A percentile compares a stretch with the other conserved stretches of the same genome.
phyloP scores from a whole-genome alignment of 1,284 basidiomycete species.

The Cystobasidium slooffiae region DNA sequence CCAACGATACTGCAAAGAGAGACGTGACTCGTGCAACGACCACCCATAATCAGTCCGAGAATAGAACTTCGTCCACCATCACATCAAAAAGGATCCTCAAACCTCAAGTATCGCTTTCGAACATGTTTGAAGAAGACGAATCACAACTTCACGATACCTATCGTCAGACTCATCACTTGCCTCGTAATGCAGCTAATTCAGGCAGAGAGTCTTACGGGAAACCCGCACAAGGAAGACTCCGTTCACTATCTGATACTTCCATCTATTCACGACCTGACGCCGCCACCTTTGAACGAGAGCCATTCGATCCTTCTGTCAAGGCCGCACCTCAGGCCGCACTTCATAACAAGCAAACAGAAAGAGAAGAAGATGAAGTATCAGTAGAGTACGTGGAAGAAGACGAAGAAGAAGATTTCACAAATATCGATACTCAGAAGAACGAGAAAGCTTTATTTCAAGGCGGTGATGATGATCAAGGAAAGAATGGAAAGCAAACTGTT shows the following conservation, averaged over 20 bases:
- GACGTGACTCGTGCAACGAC: no score
- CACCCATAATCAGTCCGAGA: not conserved
- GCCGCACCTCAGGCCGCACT: not conserved
- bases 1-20: no score
- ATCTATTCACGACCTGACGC: conserved; percentile 1
- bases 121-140: conserved; percentile 8
- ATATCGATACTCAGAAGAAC: not conserved
- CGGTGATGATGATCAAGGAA: not conserved
- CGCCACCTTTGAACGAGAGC: not conserved
- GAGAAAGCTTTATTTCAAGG: not conserved
- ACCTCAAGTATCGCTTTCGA: conserved; percentile 16
- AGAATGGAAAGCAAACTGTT: conserved; percentile 3
- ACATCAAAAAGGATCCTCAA: not conserved
- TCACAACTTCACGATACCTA: not conserved
- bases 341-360: not conserved
- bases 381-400: not conserved
- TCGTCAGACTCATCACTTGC: not conserved
- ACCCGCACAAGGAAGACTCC: not conserved
- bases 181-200: not conserved
- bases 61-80: not conserved
- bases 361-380: not conserved
- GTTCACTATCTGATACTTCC: conserved; percentile 1
- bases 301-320: not conserved
- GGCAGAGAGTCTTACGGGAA: not conserved
- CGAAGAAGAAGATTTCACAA: not conserved